Evolutionary conservation across 2,329 filamentous ascomycete species (phyloP), one percentile per base, ranked within the genome.

Genomic region (Xylariales sp.): DNA sequence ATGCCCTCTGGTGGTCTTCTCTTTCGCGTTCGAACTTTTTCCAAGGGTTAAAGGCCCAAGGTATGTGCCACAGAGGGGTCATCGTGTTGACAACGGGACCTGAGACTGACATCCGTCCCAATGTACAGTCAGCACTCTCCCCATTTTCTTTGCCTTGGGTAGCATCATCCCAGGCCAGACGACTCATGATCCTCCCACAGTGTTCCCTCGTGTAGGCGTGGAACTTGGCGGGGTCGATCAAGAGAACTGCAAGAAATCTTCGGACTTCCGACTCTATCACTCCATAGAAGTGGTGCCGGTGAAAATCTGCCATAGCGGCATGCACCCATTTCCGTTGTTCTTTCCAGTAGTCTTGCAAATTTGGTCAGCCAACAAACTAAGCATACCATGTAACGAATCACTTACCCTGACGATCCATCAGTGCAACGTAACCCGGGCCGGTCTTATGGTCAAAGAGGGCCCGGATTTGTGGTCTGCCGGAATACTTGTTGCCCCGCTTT

Each of bases 31-130:
- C 83, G 49, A 75, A 84, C 30, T 78, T 78, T 72, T 83, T 82
- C 84, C 84, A 86, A 5, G 83, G 83, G 73, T 86, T 86, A 23
- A 83, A 41, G 0, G 79, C 75, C 67, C 80, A 79, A 1, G 81
- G 81, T 1, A 85, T 72, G 45, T 80, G 69, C 83, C 83, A 86
- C 3, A 86, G 74, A 0, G 83, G 82, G n/a, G 83, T 81, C 72
- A 84, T 73, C 3, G 82, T 83, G 75, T 86, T 86, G 72, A 84
- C 82, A 61, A 86, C 78, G 14, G 83, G 83, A 0, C 84, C 84
- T 4, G 82, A 84, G n/a, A 85, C 81, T 18, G 83, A 85, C 83
- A 85, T 85, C 71, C 81, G 83, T 59, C 82, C 82, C 54, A 85
- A 77, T 1, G 83, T 86, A 62, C 74, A 73, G 75, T 83, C 81